Evolutionary conservation across 192 early-diverging fungal species (phyloP).

Genomic region (Coemansia sp.): DNA sequence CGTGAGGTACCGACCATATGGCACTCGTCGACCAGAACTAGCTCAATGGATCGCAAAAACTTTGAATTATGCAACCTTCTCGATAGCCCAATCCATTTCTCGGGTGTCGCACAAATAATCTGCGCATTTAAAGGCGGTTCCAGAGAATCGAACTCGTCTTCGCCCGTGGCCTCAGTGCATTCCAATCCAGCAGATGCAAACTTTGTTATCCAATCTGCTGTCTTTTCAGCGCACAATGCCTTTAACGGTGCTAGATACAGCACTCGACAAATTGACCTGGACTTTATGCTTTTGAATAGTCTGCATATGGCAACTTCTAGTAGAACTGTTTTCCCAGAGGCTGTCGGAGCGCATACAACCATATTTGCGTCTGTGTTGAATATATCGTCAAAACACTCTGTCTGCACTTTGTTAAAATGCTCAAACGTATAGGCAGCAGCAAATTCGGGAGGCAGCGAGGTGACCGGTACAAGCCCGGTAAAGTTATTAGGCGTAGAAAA

Average conservation of each 20-base stretch:
- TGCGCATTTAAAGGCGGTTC: constrained; percentile 36
- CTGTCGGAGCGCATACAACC: constrained; percentile 60
- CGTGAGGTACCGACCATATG: constrained; percentile 63
- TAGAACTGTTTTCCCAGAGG: constrained; percentile 66
- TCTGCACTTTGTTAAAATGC: constrained; percentile 34
- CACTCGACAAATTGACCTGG: constrained; percentile 19
- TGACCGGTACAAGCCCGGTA: background rate
- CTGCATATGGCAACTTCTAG: constrained; percentile 57
- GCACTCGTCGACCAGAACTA: constrained; percentile 70
- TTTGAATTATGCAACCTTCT: constrained; percentile 22
- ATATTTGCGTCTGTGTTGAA: constrained; percentile 15
- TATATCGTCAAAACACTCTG: constrained; percentile 23
- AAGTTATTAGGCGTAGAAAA: background rate
- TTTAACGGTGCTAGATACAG: constrained; percentile 70
- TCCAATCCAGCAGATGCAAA: constrained; percentile 44
- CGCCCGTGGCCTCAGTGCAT: constrained; percentile 58
- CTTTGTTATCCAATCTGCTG: constrained; percentile 58
- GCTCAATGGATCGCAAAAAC: constrained; percentile 25
- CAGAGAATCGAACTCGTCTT: constrained; percentile 12
- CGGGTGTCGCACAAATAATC: constrained; percentile 63
- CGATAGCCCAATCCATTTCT: constrained; percentile 66
- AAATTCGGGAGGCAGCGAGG: constrained; percentile 14
- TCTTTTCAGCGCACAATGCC: constrained; percentile 64
- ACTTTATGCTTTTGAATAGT: constrained; percentile 1
- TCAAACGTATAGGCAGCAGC: constrained; percentile 19